Evolutionary conservation across 768 basidiomycete genomes (phyloP), one percentile per base, ranked within the genome.

Genomic region (Saitozyma podzolica): DNA sequence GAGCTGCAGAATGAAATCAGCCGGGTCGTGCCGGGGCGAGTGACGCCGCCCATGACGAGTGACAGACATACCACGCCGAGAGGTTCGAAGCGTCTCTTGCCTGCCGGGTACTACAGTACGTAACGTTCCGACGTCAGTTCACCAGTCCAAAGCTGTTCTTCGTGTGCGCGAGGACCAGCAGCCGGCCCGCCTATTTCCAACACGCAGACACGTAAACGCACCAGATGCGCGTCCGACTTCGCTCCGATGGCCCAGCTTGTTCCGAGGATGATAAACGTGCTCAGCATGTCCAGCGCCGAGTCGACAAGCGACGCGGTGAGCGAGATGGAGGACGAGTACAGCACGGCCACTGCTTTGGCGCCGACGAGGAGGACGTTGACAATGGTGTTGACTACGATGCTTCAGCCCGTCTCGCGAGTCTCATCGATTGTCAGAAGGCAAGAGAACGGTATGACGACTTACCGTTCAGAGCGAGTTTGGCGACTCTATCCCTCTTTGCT

Each of bases 241-340:
- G 69, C 56, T 1, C 78, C 78, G 53, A 80, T 80, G 17, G 77
- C 75, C 50, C 70, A 69, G 47, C 69, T 71, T 6, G 81, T 81
- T 0, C 73, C 74, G 47, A 80, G 72, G 58, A 82, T 82, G 67
- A 82, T 82, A 49, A 82, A 54, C 0, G 81, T 82, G 20, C 76
- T 78, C 1, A 82, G 62, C 41, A 82, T 72, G 58, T 82, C 81
- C 63, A 82, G 72, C 2, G 76, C 80, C 3, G 77, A 78, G 61
- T 82, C 81, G 54, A 82, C 78, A 20, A 80, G 69, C 0, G 76
- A 78, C 0, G 81, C 81, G 16, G 81, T 72, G 20, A 82, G 72
- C 13, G 80, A 81, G 53, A 82, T 78, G 2, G 81, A 82, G 40
- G 77, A 70, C 14, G 81, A 81, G 47, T 80, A 73, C 20, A 82